These are phyloP conservation scores for Zostera marina DNA, from an alignment of 116 monocot genomes.

Conservation along the genomic window DNA sequence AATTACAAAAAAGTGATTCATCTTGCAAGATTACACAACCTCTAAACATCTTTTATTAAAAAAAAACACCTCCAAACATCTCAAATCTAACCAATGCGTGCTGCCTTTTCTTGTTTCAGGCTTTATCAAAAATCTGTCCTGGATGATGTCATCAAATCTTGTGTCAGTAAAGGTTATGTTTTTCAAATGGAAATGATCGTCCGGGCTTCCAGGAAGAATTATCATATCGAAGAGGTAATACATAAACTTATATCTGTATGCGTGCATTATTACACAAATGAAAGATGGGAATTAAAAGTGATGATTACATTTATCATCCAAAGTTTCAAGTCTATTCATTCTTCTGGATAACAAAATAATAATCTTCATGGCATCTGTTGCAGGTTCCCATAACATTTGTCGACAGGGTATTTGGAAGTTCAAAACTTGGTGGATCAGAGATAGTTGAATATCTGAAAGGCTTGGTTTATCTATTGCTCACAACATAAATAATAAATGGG, in stretches of 20 bases:
- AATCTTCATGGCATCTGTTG: neutral
- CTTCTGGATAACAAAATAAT: neutral
- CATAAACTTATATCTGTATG: neutral
- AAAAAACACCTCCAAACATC: neutral
- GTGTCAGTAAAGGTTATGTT: constrained; percentile 97
- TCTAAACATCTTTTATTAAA: too few species aligned
- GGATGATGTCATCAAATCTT: constrained; percentile 82
- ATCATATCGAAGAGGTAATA: constrained; percentile 87
- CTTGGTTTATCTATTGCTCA: constrained; percentile 63
- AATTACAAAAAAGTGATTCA: neutral
- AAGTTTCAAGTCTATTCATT: neutral
- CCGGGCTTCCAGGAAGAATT: constrained; percentile 86
- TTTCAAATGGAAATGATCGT: constrained; percentile 99
- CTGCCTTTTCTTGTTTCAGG: constrained; percentile 19
- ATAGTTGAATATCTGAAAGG: constrained; percentile 95
- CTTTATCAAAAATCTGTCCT: constrained; percentile 69
- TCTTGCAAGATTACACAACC: neutral
- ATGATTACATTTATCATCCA: neutral
- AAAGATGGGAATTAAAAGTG: neutral
- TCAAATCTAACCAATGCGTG: neutral
- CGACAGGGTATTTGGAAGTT: constrained; percentile 91
- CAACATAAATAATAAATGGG: constrained; percentile 51
- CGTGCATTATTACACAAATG: neutral
- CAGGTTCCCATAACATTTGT: constrained; percentile 98
- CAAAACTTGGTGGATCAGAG: constrained; percentile 96